phyloP scores from a whole-genome alignment of 2,329 filamentous ascomycete species.

The Metarhizium brunneum region DNA sequence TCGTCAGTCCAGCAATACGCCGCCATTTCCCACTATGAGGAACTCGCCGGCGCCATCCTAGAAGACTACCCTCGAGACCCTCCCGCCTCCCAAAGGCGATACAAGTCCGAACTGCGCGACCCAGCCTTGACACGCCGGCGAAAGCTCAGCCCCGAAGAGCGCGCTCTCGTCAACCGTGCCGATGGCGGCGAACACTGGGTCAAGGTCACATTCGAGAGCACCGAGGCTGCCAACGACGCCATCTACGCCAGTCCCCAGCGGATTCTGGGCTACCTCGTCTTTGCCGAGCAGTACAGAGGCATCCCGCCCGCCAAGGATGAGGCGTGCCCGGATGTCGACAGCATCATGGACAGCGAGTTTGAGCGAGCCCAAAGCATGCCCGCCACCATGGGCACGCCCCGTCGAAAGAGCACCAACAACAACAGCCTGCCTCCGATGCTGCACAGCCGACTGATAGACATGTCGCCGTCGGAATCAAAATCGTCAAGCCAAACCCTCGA shows the following conservation, averaged over 20 bases:
- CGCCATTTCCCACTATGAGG: slow-evolving; percentile 80
- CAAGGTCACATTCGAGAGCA: slow-evolving; percentile 71
- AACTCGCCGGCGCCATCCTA: slow-evolving; percentile 75
- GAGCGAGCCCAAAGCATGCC: slow-evolving; percentile 28
- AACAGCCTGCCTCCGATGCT: slow-evolving; percentile 25
- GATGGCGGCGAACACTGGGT: slow-evolving; percentile 89
- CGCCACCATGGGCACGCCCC: slow-evolving; percentile 15
- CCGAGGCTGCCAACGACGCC: slow-evolving; percentile 60
- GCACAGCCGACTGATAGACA: slow-evolving; percentile 27
- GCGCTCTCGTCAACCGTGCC: slow-evolving; percentile 70
- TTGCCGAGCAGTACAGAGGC: slow-evolving; percentile 61
- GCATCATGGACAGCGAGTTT: slow-evolving; percentile 21
- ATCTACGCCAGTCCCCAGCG: slow-evolving; percentile 61
- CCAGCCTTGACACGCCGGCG: slow-evolving; percentile 58
- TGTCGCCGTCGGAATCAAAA: slow-evolving; percentile 35
- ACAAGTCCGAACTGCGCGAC: slow-evolving; percentile 65
- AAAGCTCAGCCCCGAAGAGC: slow-evolving; percentile 61
- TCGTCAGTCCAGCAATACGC: slow-evolving; percentile 65
- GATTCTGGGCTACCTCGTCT: slow-evolving; percentile 61
- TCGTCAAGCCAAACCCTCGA: slow-evolving; percentile 49
- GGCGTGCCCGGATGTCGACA: slow-evolving; percentile 46
- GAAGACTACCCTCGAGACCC: slow-evolving; percentile 88
- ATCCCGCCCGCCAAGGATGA: slow-evolving; percentile 55
- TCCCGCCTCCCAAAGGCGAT: slow-evolving; percentile 59
- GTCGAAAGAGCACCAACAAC: slow-evolving; percentile 18